Base-by-base conservation (phyloP, 2,329 filamentous ascomycete species). In the Claviceps digitariae region DNA sequence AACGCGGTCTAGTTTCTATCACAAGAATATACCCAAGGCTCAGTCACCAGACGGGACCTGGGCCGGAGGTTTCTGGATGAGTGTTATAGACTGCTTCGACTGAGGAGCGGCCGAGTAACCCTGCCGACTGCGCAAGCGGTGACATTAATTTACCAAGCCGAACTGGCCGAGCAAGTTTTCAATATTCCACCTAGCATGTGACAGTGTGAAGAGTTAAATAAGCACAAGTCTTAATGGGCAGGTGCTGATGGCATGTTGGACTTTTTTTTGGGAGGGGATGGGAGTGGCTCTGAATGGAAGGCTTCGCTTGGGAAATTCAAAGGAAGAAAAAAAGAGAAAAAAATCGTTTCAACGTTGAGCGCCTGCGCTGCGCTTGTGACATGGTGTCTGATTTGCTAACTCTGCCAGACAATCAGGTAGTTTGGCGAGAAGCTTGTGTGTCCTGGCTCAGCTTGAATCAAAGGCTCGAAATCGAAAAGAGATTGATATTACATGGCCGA, bases 91-190 rank as follows among this genome's bases (percentile, higher is more conserved):
- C 44, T 52, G 21, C 45, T 52, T 27, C 43, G 17, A 34, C 2
- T 9, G 34, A 43, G 6, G n/a, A 41, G 6, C 13, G 36, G 51
- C 31, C 31, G 6, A 21, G 21, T 52, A 7, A 52, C 9, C 23
- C 17, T 52, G 17, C 44, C 51, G n/a, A 47, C 44, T 4, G 51
- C 51, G 13, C 51, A 52, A 34, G 51, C 51, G n/a, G 2, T 52
- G 23, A 46, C 43, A 7, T 52, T 52, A 23, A 47, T 52, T 20
- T 52, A 52, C 34, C 51, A 52, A 52, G 51, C 51, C 13, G 51
- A 52, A 44, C 34, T 52, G n/a, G 51, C 44, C 6, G 34, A 41
- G n/a, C 8, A 48, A 2, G 23, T 52, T 27, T 52, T 52, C 13
- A 21, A 41, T 17, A 20, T 52, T 23, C 23, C 48, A 25, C 36